Evolutionary conservation across 768 basidiomycete genomes (phyloP).

Genomic region (Trametes coccinea): DNA sequence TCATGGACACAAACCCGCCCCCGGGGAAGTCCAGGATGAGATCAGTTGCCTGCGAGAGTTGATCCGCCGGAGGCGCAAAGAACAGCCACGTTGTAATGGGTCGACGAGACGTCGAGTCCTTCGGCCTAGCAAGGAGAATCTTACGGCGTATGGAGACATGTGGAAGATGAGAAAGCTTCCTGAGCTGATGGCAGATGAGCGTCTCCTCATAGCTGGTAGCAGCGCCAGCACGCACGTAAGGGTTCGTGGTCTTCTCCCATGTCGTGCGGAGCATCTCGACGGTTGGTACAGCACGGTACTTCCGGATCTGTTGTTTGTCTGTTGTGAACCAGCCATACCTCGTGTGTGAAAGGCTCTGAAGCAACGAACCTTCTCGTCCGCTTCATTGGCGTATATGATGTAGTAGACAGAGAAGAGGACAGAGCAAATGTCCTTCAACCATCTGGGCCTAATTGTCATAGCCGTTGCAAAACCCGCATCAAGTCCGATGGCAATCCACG

Average conservation of each 20-base stretch:
- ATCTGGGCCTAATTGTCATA: constrained; percentile 88
- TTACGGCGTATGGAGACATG: constrained; percentile 64
- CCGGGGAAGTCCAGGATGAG: constrained; percentile 93
- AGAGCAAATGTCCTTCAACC: constrained; percentile 86
- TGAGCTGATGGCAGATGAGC: constrained; percentile 52
- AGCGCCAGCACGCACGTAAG: constrained; percentile 58
- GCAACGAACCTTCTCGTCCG: constrained; percentile 85
- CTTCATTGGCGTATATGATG: constrained; percentile 84
- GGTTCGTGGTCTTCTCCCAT: constrained; percentile 97
- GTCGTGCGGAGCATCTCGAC: constrained; percentile 94
- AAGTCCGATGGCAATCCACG: constrained; percentile 92
- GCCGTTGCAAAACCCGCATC: constrained; percentile 98
- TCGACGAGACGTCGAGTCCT: constrained; percentile 70
- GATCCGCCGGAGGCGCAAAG: constrained; percentile 67
- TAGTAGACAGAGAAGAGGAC: constrained; percentile 89
- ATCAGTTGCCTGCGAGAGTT: constrained; percentile 69
- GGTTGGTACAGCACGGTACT: constrained; percentile 90
- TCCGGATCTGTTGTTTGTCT: constrained; percentile 62
- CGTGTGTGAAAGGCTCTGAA: background rate
- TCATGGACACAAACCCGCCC: constrained; percentile 96
- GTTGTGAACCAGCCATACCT: background rate
- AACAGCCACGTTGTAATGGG: constrained; percentile 85
- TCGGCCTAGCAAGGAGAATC: constrained; percentile 81
- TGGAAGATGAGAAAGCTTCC: constrained; percentile 61
- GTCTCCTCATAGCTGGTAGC: constrained; percentile 6